A percentile compares a stretch with the other conserved stretches of the same genome.
phyloP scores from a whole-genome alignment of 1,284 basidiomycete species.

The Athelia sp. region DNA sequence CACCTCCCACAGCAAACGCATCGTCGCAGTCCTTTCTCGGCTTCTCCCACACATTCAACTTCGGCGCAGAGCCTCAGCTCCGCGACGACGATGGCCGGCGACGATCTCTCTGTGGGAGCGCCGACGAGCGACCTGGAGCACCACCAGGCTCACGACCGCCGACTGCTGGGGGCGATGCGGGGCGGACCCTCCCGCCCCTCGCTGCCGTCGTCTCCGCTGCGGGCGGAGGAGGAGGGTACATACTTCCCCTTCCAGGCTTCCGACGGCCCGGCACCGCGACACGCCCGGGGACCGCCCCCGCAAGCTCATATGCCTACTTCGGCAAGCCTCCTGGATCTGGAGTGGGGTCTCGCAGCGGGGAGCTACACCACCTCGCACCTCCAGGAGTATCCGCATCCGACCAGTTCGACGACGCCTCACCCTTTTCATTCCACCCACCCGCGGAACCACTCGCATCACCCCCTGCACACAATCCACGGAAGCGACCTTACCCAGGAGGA shows the following conservation, averaged over 20 bases:
- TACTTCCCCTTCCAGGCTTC: constrained; percentile 38
- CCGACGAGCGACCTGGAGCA: constrained; percentile 19
- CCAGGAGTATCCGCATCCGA: constrained; percentile 20
- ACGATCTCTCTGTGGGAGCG: constrained; percentile 25
- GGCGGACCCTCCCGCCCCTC: constrained; percentile 66
- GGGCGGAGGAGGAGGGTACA: constrained; percentile 34
- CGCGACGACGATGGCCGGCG: too few relatives aligned
- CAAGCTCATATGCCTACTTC: constrained; percentile 38
- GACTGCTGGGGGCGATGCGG: constrained; percentile 27
- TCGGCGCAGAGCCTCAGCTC: constrained; percentile 25
- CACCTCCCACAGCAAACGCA: constrained; percentile 37
- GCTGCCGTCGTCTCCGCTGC: constrained; percentile 66
- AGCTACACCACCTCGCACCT: constrained; percentile 26
- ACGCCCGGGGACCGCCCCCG: constrained; percentile 62
- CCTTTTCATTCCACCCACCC: constrained; percentile 80
- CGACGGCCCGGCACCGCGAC: constrained; percentile 42
- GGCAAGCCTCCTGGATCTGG: constrained; percentile 37
- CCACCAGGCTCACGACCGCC: constrained; percentile 31
- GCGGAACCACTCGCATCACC: constrained; percentile 28
- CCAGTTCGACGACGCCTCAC: constrained; percentile 47
- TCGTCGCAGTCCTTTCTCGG: constrained; percentile 62
- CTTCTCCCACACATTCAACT: constrained; percentile 1
- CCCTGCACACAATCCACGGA: constrained; percentile 44
- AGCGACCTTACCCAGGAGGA: constrained; percentile 57
- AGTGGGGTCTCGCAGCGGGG: constrained; percentile 36